These are phyloP conservation scores for Salix caprea DNA, from an alignment of 345 rosid genomes.

Conservation along the genomic window DNA sequence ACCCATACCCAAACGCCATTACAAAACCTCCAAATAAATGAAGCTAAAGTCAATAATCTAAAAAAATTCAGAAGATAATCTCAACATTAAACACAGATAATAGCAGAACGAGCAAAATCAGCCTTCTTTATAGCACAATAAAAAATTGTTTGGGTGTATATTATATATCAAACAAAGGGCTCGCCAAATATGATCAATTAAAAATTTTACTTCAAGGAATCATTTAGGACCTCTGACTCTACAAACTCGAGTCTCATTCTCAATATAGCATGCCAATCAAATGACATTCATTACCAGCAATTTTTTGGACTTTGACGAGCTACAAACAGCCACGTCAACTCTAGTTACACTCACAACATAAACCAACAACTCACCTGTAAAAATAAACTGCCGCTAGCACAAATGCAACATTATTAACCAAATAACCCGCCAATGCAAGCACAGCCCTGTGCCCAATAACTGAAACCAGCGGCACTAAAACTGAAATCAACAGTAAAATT, in stretches of 20 bases:
- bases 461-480: conserved; percentile 65
- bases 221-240: not conserved
- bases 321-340: not conserved
- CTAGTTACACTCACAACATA: not conserved
- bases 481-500: conserved; percentile 33
- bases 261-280: not conserved
- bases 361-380: conserved; percentile 22
- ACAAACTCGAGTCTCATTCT: not conserved
- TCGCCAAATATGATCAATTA: no score
- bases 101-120: not conserved
- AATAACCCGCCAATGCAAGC: conserved; percentile 69
- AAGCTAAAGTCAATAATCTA: not conserved
- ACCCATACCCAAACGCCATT: not conserved
- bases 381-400: conserved; percentile 33
- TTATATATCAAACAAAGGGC: no score
- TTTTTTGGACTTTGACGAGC: no score
- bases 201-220: not conserved
- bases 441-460: conserved; percentile 75
- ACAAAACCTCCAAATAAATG: not conserved
- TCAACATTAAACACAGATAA: not conserved
- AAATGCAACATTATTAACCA: conserved; percentile 64
- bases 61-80: not conserved
- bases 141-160: no score
- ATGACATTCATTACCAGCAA: not conserved
- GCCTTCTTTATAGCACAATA: not conserved